phyloP scores from a whole-genome alignment of 2,329 filamentous ascomycete species.

The Tolypocladium inflatum region DNA sequence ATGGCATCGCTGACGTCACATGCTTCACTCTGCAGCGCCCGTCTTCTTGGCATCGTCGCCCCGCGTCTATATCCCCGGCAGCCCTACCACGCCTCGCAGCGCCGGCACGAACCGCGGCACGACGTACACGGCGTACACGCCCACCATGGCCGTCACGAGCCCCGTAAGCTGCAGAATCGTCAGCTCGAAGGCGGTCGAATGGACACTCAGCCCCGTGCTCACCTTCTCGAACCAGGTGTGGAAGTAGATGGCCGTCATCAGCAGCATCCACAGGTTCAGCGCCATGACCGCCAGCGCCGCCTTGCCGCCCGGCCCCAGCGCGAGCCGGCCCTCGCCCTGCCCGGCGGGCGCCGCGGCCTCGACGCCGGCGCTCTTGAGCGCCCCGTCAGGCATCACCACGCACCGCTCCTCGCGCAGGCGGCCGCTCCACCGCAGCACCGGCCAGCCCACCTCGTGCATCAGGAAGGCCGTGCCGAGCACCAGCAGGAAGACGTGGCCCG shows the following conservation, averaged over 20 bases:
- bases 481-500: slow-evolving; percentile 87
- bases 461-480: slow-evolving; percentile 77
- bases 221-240: slow-evolving; percentile 99
- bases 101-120: slow-evolving; percentile 40
- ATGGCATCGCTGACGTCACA: background rate
- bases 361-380: slow-evolving; percentile 48
- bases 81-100: slow-evolving; percentile 33
- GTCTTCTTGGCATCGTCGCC: background rate
- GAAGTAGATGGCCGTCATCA: slow-evolving; percentile 98
- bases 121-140: slow-evolving; percentile 40
- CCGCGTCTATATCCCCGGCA: slow-evolving; percentile 37
- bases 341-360: slow-evolving; percentile 25
- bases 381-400: slow-evolving; percentile 57
- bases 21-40: background rate
- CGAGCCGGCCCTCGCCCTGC: slow-evolving; percentile 12
- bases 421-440: slow-evolving; percentile 34
- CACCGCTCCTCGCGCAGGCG: slow-evolving; percentile 49
- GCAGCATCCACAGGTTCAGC: slow-evolving; percentile 85
- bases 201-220: slow-evolving; percentile 13
- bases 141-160: slow-evolving; percentile 35
- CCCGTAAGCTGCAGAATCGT: slow-evolving; percentile 38
- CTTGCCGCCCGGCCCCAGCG: slow-evolving; percentile 39
- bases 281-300: slow-evolving; percentile 54
- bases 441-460: slow-evolving; percentile 65
- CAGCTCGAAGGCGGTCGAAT: slow-evolving; percentile 5